Percentiles rank a stretch among this genome's conserved stretches.
phyloP scores from a whole-genome alignment of 371 early-diverging fungal species.

The Blastocladiella emersonii region DNA sequence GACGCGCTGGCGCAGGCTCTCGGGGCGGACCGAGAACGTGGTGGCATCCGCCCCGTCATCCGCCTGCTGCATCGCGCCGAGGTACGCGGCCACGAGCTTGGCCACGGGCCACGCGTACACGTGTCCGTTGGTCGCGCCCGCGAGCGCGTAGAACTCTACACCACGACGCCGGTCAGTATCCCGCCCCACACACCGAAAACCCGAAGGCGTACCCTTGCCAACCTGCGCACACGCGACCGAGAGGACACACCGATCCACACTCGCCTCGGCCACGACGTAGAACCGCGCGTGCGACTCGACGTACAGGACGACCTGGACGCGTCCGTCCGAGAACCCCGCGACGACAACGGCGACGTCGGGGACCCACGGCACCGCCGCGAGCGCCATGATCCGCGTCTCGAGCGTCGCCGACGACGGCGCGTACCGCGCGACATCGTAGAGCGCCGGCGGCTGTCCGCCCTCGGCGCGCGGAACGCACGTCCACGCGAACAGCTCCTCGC shows the following conservation, averaged over 20 bases:
- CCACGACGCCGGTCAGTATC: background rate
- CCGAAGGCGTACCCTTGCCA: background rate
- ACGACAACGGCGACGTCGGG: background rate
- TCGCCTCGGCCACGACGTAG: background rate
- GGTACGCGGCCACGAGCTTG: background rate
- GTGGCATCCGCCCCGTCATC: too few species aligned
- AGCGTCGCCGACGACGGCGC: background rate
- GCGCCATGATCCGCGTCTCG: background rate
- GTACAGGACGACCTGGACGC: background rate
- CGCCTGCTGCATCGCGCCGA: background rate
- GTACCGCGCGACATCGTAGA: background rate
- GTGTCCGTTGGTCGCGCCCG: background rate
- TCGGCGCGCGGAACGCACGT: background rate
- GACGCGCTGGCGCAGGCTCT: background rate
- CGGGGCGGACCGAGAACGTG: background rate
- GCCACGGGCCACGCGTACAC: background rate
- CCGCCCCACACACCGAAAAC: rapidly evolving
- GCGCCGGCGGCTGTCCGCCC: background rate
- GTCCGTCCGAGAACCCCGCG: background rate
- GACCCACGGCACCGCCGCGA: background rate
- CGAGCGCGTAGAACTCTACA: background rate
- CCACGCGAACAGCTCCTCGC: background rate
- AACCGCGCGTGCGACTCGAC: background rate
- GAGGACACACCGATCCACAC: background rate
- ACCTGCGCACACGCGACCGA: background rate